Conservation (phyloP, 495 filamentous ascomycete genomes). For the Lentithecium fluviatile region DNA sequence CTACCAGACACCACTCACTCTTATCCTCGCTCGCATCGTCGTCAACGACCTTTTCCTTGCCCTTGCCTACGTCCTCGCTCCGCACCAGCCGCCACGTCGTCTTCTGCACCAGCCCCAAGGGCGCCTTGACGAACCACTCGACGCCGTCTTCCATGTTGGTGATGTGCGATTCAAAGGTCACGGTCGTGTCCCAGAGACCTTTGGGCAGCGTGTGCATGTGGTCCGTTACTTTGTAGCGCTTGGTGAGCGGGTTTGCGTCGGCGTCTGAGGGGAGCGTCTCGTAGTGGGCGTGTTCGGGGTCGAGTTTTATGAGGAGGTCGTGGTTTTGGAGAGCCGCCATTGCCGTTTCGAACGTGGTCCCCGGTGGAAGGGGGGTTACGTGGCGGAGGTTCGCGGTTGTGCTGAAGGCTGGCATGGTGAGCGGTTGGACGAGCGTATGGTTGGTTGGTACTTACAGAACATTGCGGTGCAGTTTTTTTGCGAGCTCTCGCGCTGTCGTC, state of each 20-base stretch:
- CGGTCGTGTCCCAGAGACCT: constrained; percentile 31
- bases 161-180: constrained; percentile 27
- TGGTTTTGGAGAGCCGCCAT: constrained; percentile 27
- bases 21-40: not conserved
- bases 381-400: constrained; percentile 31
- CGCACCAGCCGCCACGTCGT: constrained; percentile 26
- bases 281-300: constrained; percentile 34
- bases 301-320: constrained; percentile 33
- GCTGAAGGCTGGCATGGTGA: constrained; percentile 16
- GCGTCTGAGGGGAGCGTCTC: constrained; percentile 17
- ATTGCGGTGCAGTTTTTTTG: not conserved
- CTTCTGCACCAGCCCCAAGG: constrained; percentile 27
- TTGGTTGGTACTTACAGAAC: constrained; percentile 16
- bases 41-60: not conserved
- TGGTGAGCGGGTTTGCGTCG: constrained; percentile 14
- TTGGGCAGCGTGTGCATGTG: constrained; percentile 36
- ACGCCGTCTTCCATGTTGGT: constrained; percentile 29
- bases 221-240: constrained; percentile 36
- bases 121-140: constrained; percentile 33
- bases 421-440: not conserved
- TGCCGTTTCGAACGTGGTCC: constrained; percentile 10
- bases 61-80: constrained; percentile 14
- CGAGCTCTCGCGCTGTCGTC: not conserved
- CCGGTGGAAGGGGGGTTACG: constrained; percentile 28
- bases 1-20: constrained; percentile 22